These are phyloP conservation scores for Vitis amurensis DNA, from an alignment of 164 flowering plant genomes.

Conservation along the genomic window DNA sequence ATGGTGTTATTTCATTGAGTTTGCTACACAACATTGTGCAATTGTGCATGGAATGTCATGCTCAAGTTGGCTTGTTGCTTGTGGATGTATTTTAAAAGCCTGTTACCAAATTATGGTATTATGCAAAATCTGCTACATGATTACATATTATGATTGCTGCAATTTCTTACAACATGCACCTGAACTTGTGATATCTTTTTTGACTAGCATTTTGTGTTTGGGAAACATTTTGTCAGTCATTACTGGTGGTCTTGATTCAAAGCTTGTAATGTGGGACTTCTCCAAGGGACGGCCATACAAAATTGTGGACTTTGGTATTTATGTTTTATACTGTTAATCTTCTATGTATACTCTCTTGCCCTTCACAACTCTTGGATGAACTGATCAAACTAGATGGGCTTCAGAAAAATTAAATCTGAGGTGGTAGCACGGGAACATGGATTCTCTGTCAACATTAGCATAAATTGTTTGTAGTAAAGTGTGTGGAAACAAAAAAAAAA, in stretches of 20 bases:
- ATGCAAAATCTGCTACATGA: not conserved
- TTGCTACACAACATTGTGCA: not conserved
- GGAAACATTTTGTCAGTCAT: conserved; percentile 49
- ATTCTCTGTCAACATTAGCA: not conserved
- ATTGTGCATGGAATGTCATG: too few species aligned
- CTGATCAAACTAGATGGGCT: not conserved
- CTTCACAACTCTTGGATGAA: too few species aligned
- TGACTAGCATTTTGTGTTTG: not conserved
- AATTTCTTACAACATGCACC: not conserved
- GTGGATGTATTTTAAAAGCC: not conserved
- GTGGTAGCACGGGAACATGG: not conserved
- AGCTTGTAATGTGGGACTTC: conserved; percentile 90
- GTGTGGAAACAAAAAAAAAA: too few species aligned
- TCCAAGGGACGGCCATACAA: conserved; percentile 76
- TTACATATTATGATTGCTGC: not conserved
- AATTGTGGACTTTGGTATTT: conserved; percentile 72
- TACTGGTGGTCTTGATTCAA: conserved; percentile 93
- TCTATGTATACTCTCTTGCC: not conserved
- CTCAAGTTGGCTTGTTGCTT: too few species aligned
- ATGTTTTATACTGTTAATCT: not conserved
- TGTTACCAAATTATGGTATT: not conserved
- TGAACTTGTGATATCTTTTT: not conserved
- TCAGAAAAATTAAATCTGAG: not conserved
- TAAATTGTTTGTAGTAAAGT: too few species aligned
- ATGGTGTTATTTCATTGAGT: not conserved